These are phyloP conservation scores for Cryphonectria parasitica DNA, from an alignment of 2,329 filamentous ascomycete genomes.

Conservation along the genomic window DNA sequence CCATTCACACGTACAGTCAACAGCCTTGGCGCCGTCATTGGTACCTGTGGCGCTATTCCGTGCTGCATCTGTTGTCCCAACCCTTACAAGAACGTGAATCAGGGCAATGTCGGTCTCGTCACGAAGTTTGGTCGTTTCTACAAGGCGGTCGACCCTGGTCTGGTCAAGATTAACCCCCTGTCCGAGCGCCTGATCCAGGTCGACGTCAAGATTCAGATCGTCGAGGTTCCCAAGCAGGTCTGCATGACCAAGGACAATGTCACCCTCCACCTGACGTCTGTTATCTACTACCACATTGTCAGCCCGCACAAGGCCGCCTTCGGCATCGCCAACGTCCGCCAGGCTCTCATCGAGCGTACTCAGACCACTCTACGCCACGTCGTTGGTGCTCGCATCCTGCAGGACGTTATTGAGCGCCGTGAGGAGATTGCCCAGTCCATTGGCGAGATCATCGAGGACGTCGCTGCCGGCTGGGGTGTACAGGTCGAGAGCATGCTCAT, in stretches of 20 bases:
- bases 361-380: constrained; percentile 98
- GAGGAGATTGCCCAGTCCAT: constrained; percentile 97
- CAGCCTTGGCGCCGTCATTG: constrained; percentile 72
- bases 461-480: constrained; percentile 91
- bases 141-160: constrained; percentile 92
- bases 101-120: constrained; percentile 93
- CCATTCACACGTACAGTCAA: constrained; percentile 58
- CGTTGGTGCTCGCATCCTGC: constrained; percentile 90
- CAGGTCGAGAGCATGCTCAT: constrained; percentile 98
- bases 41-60: constrained; percentile 81
- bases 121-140: constrained; percentile 96
- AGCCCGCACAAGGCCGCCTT: constrained; percentile 97
- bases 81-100: constrained; percentile 88
- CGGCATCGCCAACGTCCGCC: constrained; percentile 90
- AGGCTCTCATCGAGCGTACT: constrained; percentile 96
- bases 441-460: constrained; percentile 95
- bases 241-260: constrained; percentile 99
- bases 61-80: constrained; percentile 94
- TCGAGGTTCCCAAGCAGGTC: constrained; percentile 92
- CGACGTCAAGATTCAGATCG: constrained; percentile 99
- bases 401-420: constrained; percentile 97
- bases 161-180: constrained; percentile 96
- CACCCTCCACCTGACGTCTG: constrained; percentile 87
- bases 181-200: constrained; percentile 88
- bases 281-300: constrained; percentile 98